Evolutionary conservation across 1,284 basidiomycete species (phyloP).

Genomic region (Lignosus rhinocerotis): DNA sequence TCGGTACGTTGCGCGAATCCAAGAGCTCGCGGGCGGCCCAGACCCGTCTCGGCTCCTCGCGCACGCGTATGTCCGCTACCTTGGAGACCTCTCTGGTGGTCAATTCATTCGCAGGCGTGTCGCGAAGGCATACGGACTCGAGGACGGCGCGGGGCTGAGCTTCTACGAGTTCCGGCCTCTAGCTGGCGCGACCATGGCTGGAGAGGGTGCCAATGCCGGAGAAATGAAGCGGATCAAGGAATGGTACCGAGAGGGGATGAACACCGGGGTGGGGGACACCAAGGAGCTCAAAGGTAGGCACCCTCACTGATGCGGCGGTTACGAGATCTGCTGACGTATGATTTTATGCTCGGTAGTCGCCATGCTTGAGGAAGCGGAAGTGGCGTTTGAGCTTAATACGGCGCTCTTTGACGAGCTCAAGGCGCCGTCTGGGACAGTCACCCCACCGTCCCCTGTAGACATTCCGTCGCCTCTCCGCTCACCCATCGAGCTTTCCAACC

Average conservation of each 20-base stretch:
- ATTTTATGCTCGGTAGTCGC: constrained; percentile 34
- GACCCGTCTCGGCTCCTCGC: constrained; percentile 66
- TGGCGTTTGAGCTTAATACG: constrained; percentile 69
- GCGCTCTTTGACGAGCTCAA: constrained; percentile 59
- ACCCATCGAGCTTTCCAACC: constrained; percentile 22
- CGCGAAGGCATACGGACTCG: constrained; percentile 67
- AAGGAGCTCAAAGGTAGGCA: constrained; percentile 55
- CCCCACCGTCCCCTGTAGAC: constrained; percentile 20
- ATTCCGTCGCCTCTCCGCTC: constrained; percentile 24
- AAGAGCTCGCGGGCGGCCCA: constrained; percentile 43
- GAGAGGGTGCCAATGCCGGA: constrained; percentile 38
- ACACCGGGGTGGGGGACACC: constrained; percentile 59
- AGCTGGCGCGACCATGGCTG: constrained; percentile 39
- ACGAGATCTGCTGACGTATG: constrained; percentile 5
- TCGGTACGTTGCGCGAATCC: constrained; percentile 53
- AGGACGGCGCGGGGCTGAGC: constrained; percentile 52
- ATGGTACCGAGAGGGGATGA: constrained; percentile 77
- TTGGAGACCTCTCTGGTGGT: constrained; percentile 85
- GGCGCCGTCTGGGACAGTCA: constrained; percentile 18
- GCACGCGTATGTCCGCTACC: constrained; percentile 82
- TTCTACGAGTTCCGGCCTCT: constrained; percentile 78
- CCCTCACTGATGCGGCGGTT: not conserved
- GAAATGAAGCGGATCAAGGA: constrained; percentile 78
- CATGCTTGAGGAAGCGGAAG: constrained; percentile 64
- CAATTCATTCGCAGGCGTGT: constrained; percentile 70